Conservation (phyloP, 2,329 filamentous ascomycete species). For the Alternaria sp. region DNA sequence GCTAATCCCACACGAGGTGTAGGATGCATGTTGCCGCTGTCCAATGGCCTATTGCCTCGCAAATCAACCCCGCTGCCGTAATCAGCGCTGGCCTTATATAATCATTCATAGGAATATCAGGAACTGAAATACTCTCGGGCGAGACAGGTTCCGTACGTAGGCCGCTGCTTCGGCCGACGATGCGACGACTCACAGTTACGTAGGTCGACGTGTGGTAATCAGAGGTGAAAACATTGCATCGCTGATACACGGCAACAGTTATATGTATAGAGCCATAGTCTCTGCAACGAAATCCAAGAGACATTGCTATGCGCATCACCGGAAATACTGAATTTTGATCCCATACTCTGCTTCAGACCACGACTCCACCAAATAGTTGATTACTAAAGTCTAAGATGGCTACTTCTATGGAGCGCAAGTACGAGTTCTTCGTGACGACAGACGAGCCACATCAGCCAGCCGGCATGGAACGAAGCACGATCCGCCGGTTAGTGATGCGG, state of each 20-base stretch:
- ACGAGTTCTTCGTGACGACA: constrained; percentile 40
- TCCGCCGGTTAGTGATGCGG: constrained; percentile 39
- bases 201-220: background rate
- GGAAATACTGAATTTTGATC: background rate
- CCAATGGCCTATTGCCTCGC: constrained; percentile 11
- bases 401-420: constrained; percentile 25
- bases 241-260: background rate
- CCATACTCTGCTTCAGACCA: background rate
- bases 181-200: background rate
- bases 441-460: constrained; percentile 32
- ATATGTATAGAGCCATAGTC: background rate
- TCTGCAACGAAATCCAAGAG: background rate
- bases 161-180: constrained; percentile 1
- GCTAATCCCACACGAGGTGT: constrained; percentile 5
- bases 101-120: constrained; percentile 1
- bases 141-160: background rate
- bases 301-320: background rate
- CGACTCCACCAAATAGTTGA: background rate
- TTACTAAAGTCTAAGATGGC: background rate
- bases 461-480: constrained; percentile 27
- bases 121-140: background rate
- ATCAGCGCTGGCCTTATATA: constrained; percentile 18
- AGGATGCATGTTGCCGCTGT: background rate
- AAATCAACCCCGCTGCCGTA: constrained; percentile 19
- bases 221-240: background rate